Percentiles rank a stretch among this genome's conserved stretches.
Conservation (phyloP, 305 asterid genomes). For the Fraxinus platypoda region DNA sequence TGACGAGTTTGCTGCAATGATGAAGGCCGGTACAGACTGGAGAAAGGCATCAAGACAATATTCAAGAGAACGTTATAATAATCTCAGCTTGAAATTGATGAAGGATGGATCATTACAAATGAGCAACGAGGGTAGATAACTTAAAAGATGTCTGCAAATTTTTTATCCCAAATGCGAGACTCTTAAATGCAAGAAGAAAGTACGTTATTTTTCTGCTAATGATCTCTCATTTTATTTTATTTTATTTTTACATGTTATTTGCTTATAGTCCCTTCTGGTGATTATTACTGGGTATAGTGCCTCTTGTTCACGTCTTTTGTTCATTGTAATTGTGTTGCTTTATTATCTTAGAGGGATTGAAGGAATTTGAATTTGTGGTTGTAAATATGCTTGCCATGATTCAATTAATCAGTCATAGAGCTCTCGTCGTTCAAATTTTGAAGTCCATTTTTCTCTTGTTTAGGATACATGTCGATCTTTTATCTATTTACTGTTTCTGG, state of each 20-base stretch:
- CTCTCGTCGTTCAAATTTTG: background rate
- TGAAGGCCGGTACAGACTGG: constrained; percentile 71
- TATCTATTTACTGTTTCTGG: background rate
- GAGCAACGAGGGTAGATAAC: constrained; percentile 21
- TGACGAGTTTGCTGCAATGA: constrained; percentile 61
- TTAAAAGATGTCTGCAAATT: background rate
- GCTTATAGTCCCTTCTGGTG: background rate
- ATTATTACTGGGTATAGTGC: background rate
- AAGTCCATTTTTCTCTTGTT: background rate
- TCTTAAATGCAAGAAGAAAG: background rate
- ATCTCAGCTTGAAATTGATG: constrained; percentile 56
- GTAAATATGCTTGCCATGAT: background rate
- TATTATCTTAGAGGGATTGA: background rate
- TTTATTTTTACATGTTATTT: background rate
- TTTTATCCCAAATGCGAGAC: background rate
- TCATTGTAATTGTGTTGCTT: background rate
- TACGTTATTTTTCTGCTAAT: background rate
- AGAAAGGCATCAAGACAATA: constrained; percentile 71
- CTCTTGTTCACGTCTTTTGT: background rate
- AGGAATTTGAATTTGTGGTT: background rate
- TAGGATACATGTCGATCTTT: background rate
- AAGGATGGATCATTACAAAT: constrained; percentile 43
- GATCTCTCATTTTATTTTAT: background rate
- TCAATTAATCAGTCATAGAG: background rate
- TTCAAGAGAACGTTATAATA: constrained; percentile 62